A percentile compares a stretch with the other conserved stretches of the same genome.
phyloP scores from a whole-genome alignment of 768 basidiomycete species.

The Pisolithus marmoratus region DNA sequence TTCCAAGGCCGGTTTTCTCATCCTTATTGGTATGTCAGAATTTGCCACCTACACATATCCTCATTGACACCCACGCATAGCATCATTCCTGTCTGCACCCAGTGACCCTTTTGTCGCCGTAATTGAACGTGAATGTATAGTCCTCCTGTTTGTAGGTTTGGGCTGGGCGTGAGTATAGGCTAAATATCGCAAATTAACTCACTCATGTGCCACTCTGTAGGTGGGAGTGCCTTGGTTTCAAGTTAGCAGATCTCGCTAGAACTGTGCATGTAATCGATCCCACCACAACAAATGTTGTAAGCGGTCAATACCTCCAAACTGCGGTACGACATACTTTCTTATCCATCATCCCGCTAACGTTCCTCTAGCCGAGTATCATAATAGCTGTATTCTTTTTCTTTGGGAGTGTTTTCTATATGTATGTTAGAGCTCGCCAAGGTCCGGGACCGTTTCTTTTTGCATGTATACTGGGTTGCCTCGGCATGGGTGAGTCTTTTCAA shows the following conservation, averaged over 20 bases:
- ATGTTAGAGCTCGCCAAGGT: constrained; percentile 51
- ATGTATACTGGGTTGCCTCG: constrained; percentile 53
- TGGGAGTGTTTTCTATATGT: constrained; percentile 52
- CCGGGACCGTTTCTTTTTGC: constrained; percentile 61
- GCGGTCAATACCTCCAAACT: constrained; percentile 54
- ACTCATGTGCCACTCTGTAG: constrained; percentile 26
- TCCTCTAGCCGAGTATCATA: constrained; percentile 49
- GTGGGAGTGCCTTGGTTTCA: constrained; percentile 63
- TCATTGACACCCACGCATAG: constrained; percentile 27
- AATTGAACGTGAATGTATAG: constrained; percentile 57
- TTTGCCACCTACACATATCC: not conserved
- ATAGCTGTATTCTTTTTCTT: constrained; percentile 58
- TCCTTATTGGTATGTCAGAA: constrained; percentile 47
- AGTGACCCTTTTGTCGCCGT: constrained; percentile 63
- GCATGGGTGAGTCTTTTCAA: constrained; percentile 37
- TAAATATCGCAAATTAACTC: not conserved
- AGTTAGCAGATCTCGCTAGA: constrained; percentile 54
- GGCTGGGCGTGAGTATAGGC: constrained; percentile 56
- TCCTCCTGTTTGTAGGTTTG: constrained; percentile 41
- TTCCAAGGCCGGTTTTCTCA: constrained; percentile 54
- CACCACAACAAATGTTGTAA: constrained; percentile 32
- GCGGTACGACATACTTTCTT: constrained; percentile 22
- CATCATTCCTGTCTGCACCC: constrained; percentile 61
- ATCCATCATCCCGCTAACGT: not conserved
- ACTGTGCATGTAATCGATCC: constrained; percentile 35